phyloP scores from a whole-genome alignment of 192 early-diverging fungal species.

The Coemansia sp. region DNA sequence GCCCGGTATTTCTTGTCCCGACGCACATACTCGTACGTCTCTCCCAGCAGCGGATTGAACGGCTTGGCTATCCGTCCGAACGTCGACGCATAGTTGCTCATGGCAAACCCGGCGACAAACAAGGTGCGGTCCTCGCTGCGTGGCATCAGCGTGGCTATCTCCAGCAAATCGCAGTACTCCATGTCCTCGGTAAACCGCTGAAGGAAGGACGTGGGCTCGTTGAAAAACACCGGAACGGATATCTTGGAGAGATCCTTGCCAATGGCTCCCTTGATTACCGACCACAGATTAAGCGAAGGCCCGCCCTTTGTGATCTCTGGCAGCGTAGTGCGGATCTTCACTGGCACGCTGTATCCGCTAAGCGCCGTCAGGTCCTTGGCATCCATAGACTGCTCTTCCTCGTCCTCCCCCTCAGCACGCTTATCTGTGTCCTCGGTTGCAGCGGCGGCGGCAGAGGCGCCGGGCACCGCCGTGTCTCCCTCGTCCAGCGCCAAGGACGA shows the following conservation, averaged over 20 bases:
- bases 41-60: slow-evolving; percentile 87
- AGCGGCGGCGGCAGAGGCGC: neutral
- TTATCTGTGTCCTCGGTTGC: too few relatives aligned
- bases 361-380: slow-evolving; percentile 32
- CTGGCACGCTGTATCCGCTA: slow-evolving; percentile 33
- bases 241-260: slow-evolving; percentile 83
- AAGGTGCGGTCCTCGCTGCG: slow-evolving; percentile 65
- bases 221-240: slow-evolving; percentile 85
- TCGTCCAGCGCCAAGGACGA: neutral
- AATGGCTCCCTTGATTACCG: slow-evolving; percentile 82
- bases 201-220: slow-evolving; percentile 82
- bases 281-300: slow-evolving; percentile 78
- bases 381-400: neutral
- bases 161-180: slow-evolving; percentile 80
- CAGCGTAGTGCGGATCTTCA: slow-evolving; percentile 45
- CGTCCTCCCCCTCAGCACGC: neutral
- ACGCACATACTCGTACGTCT: slow-evolving; percentile 83
- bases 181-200: slow-evolving; percentile 85
- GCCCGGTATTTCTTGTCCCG: slow-evolving; percentile 77
- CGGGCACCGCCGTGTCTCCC: too few relatives aligned
- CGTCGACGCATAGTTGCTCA: slow-evolving; percentile 83
- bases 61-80: slow-evolving; percentile 81
- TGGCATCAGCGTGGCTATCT: slow-evolving; percentile 62
- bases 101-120: slow-evolving; percentile 82
- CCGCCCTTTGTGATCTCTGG: slow-evolving; percentile 50